Conservation (phyloP, 805 yeast genomes). For the Vanderwaltozyma yarrowii region DNA sequence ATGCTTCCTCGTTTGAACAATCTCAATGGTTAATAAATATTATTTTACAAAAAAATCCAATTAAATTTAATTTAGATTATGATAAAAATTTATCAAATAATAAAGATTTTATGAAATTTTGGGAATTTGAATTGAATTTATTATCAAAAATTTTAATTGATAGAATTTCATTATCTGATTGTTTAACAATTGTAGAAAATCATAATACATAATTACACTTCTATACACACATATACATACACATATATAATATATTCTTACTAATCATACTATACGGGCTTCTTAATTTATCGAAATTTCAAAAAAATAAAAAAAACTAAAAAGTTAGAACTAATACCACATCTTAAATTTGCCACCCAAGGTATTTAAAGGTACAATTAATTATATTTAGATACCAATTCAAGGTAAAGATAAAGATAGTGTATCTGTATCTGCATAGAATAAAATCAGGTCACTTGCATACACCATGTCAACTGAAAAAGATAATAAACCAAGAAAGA, state of each 20-base stretch:
- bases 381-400: no score
- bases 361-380: no score
- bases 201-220: background rate
- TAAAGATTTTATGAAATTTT: background rate
- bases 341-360: no score
- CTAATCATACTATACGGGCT: no score
- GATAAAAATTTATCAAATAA: constrained; percentile 1
- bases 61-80: constrained; percentile 9
- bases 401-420: no score
- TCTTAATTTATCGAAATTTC: no score
- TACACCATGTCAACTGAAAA: background rate
- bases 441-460: background rate
- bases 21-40: constrained; percentile 16
- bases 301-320: no score
- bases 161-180: background rate
- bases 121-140: background rate
- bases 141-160: constrained; percentile 1
- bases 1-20: constrained; percentile 9
- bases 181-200: background rate
- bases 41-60: constrained; percentile 12
- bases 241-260: background rate
- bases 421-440: no score
- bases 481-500: constrained; percentile 5
- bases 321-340: no score
- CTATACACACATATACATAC: background rate